Conservation (phyloP, 139 green algal species). For the Coelastrella sp. region DNA sequence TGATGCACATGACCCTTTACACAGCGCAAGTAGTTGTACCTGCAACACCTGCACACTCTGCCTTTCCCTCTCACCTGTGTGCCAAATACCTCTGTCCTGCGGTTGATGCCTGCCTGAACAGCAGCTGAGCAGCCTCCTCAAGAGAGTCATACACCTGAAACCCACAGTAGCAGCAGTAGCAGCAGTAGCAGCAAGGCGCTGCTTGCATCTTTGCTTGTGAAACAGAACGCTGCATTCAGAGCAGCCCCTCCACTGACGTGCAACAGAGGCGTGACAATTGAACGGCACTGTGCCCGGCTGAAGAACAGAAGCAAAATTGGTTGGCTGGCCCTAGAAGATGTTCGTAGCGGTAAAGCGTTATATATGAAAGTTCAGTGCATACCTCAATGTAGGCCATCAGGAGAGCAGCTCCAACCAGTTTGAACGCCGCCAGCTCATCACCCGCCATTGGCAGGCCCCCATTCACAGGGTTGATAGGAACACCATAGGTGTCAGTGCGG, state of each 20-base stretch:
- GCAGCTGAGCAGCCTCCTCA: conserved; percentile 41
- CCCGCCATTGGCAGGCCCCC: conserved; percentile 17
- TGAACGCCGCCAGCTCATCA: conserved; percentile 39
- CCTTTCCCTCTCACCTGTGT: conserved; percentile 5
- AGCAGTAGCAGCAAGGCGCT: neutral
- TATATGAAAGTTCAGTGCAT: neutral
- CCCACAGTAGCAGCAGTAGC: neutral
- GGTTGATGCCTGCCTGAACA: conserved; percentile 16
- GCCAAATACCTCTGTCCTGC: conserved; percentile 39
- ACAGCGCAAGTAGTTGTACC: neutral
- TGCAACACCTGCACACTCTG: neutral
- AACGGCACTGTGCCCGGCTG: too few species aligned
- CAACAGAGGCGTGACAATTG: neutral
- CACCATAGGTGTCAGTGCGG: neutral
- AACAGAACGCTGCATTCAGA: neutral
- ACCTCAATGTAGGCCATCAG: conserved; percentile 40
- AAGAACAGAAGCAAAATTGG: neutral
- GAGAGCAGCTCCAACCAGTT: conserved; percentile 39
- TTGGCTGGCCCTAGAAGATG: too few species aligned
- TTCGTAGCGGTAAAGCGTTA: too few species aligned
- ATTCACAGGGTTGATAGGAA: conserved; percentile 28
- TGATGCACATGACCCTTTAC: too few species aligned
- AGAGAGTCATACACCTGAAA: conserved; percentile 32
- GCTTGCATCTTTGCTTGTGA: neutral
- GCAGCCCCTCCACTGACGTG: neutral